Base-by-base conservation (phyloP, 1,284 basidiomycete genomes). In the Mycosarcoma maydis region DNA sequence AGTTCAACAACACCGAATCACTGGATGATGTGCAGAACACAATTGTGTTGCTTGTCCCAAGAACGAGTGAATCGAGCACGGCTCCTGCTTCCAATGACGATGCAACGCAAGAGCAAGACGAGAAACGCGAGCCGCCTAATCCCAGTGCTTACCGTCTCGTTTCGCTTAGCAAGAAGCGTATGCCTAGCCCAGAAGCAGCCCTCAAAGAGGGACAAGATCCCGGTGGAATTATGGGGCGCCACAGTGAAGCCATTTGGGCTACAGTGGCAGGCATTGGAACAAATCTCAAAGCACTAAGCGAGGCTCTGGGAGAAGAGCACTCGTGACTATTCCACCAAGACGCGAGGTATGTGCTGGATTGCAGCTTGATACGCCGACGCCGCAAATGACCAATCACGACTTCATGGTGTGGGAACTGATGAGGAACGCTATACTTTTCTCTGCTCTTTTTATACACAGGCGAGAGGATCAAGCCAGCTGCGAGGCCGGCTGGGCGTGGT, bases 241-340 rank as follows among this genome's bases (percentile, higher is more conserved):
- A 70, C 30, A 61, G 53, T 33, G 73, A 75, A 39, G 62, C 73
- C 16, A 71, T 74, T 49, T 75, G 73, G 73, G 66, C 70, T 3
- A 56, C 52, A 11, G 44, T 75, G n/a, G 70, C 68, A 9, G 62
- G 68, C 19, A 59, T 75, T 22, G 68, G 61, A 14, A 43, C 65
- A 4, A 66, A 75, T 32, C 34, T 66, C 22, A 43, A 52, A 5
- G 45, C 50, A 13, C 42, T 62, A 7, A 47, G 49, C 2, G 47
- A 66, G 3, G 60, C 52, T 0, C 49, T 75, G 59, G 53, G 56
- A 11, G 70, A 70, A 29, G 40, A 58, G 29, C 53, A 50, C 24
- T n/a, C n/a, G n/a, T n/a, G n/a, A n/a, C n/a, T 75, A 75, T 26
- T 66, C 68, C 16, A 75, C 73, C 17, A 73, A 71, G 43, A 75